Evolutionary conservation across 352 stramenopile genomes (phyloP).

Genomic region (Phytophthora brassicae): DNA sequence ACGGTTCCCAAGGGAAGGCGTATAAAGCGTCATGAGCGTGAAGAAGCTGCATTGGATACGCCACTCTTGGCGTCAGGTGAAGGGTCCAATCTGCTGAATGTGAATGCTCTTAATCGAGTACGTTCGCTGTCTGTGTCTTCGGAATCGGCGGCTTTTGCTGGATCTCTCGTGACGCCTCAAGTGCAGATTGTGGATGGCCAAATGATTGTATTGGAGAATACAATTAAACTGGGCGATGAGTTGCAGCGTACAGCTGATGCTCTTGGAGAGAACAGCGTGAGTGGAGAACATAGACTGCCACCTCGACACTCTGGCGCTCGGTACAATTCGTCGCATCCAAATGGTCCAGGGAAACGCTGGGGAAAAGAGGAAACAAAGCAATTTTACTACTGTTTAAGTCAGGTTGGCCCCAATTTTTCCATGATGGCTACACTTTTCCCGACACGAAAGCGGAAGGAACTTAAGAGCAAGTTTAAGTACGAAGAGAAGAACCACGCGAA

Average conservation of each 20-base stretch:
- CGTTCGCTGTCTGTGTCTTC: slow-evolving; percentile 67
- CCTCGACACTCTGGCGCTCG: slow-evolving; percentile 39
- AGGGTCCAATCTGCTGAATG: slow-evolving; percentile 34
- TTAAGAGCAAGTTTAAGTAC: slow-evolving; percentile 89
- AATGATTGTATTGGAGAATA: slow-evolving; percentile 79
- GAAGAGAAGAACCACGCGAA: slow-evolving; percentile 78
- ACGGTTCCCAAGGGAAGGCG: slow-evolving; percentile 68
- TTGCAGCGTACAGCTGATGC: slow-evolving; percentile 32
- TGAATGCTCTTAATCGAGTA: slow-evolving; percentile 49
- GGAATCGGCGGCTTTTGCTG: slow-evolving; percentile 58
- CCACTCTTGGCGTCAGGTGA: slow-evolving; percentile 11
- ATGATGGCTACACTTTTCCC: slow-evolving; percentile 88
- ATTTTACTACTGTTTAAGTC: slow-evolving; percentile 87
- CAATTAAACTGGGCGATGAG: slow-evolving; percentile 63
- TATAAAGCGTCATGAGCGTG: slow-evolving; percentile 61
- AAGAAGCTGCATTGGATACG: slow-evolving; percentile 46
- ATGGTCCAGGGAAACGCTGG: slow-evolving; percentile 65
- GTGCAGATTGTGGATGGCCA: slow-evolving; percentile 86
- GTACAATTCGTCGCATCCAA: slow-evolving; percentile 42
- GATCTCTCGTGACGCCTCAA: slow-evolving; percentile 71
- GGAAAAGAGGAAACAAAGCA: slow-evolving; percentile 85
- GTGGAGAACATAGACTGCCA: slow-evolving; percentile 31
- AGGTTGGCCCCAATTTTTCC: slow-evolving; percentile 84
- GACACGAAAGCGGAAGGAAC: slow-evolving; percentile 75
- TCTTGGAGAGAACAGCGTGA: slow-evolving; percentile 29